Conservation (phyloP, 2,329 filamentous ascomycete genomes). For the Fusarium cyanostomum region DNA sequence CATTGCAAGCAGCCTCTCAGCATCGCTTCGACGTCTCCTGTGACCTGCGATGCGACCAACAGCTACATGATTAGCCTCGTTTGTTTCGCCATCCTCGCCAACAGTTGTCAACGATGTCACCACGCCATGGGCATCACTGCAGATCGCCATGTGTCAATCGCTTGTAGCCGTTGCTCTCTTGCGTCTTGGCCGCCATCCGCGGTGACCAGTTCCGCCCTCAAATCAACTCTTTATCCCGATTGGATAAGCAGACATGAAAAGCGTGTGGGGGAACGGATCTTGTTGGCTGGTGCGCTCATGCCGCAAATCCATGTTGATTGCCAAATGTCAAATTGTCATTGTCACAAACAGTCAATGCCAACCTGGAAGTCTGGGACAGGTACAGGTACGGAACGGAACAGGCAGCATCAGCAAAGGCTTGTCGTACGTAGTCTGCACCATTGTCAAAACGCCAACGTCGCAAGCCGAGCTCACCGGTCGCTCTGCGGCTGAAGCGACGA, state of each 20-base stretch:
- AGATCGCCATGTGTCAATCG: conserved; percentile 16
- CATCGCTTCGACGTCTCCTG: conserved; percentile 13
- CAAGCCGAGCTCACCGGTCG: background rate
- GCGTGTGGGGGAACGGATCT: conserved; percentile 22
- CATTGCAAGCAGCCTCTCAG: conserved; percentile 10
- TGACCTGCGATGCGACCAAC: conserved; percentile 13
- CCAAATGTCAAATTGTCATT: conserved; percentile 5
- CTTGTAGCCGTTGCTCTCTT: background rate
- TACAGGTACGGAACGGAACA: too few relatives aligned
- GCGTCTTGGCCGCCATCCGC: conserved; percentile 2
- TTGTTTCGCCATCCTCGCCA: conserved; percentile 1
- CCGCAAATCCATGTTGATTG: conserved; percentile 21
- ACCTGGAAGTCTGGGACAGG: conserved; percentile 9
- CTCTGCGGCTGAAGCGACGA: conserved; percentile 2
- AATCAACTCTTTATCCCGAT: conserved; percentile 19
- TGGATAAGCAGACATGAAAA: background rate
- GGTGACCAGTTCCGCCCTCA: conserved; percentile 10
- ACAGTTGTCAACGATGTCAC: background rate
- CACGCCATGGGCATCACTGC: conserved; percentile 5
- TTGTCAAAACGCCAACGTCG: background rate
- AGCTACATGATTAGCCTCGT: background rate
- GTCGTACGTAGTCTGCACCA: conserved; percentile 10
- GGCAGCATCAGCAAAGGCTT: too few relatives aligned
- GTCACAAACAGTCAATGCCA: conserved; percentile 24
- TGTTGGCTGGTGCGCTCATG: conserved; percentile 7